Base-by-base conservation (phyloP, 1,284 basidiomycete species). In the Malassezia equina region DNA sequence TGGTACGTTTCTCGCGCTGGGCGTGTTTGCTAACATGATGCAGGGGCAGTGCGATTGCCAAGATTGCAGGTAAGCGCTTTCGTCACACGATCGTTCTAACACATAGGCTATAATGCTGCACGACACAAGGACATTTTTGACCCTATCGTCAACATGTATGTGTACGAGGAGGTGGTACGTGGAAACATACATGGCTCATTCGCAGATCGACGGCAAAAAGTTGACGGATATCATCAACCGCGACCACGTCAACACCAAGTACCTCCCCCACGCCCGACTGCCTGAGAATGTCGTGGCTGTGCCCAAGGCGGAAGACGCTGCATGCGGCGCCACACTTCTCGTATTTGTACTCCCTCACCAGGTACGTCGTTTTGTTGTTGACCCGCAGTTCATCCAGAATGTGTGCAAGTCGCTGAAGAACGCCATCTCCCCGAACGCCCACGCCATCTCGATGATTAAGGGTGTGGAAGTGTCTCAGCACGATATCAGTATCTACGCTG, bases 281-380 rank as follows among this genome's bases (percentile, higher is more conserved):
- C 79, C 80, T 9, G 70, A 67, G 27, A 80, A 81, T 70, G 77
- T 82, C 25, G 67, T 78, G n/a, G 80, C 81, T 19, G 76, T 77
- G 25, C 76, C 78, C 2, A 75, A 77, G 39, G 68, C 80, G 13
- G 67, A 75, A 32, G 78, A 80, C 51, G 78, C 81, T 12, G 77
- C 80, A 55, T 75, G 79, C 53, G 79, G 76, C 45, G 80, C 80
- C 7, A 80, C 79, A 23, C 73, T 80, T 29, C 73, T 82, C 24
- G 75, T 82, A 55, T 80, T 82, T 59, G 80, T 81, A 32, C 72
- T 78, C 1, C 81, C 80, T 9, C 80, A 81, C 66, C 64, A 79
- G 66, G 49, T 54, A n/a, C n/a, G 41, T 27, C 5, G 13, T 1
- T 7, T 23, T 4, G 7, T 15, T 29, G 23, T 28, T 64, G 36